Evolutionary conservation across 2,329 filamentous ascomycete species (phyloP).

Genomic region (Botrytis galanthina): DNA sequence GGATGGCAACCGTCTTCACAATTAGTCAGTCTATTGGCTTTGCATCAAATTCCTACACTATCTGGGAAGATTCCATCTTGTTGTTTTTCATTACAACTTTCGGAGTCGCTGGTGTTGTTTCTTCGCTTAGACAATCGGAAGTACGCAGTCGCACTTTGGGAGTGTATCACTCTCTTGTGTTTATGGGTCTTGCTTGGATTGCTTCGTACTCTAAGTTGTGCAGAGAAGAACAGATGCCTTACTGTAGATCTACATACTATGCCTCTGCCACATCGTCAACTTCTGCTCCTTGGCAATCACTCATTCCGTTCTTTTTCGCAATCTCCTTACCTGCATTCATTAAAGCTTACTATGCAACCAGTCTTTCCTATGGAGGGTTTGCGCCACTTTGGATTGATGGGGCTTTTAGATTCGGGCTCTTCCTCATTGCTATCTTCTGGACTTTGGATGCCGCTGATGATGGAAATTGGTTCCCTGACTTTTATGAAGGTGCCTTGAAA

Average conservation of each 20-base stretch:
- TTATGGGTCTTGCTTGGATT: slow-evolving; percentile 73
- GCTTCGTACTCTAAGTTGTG: slow-evolving; percentile 90
- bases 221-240: slow-evolving; percentile 97
- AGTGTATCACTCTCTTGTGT: slow-evolving; percentile 80
- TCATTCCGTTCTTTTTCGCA: slow-evolving; percentile 73
- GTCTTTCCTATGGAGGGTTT: slow-evolving; percentile 82
- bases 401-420: slow-evolving; percentile 71
- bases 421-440: slow-evolving; percentile 82
- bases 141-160: slow-evolving; percentile 70
- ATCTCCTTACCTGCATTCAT: slow-evolving; percentile 71
- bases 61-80: slow-evolving; percentile 96
- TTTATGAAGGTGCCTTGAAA: slow-evolving; percentile 64
- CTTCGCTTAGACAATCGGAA: slow-evolving; percentile 70
- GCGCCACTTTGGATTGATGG: slow-evolving; percentile 81
- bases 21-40: slow-evolving; percentile 90
- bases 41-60: slow-evolving; percentile 96
- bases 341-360: slow-evolving; percentile 76
- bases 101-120: slow-evolving; percentile 69
- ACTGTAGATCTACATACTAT: slow-evolving; percentile 93
- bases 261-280: slow-evolving; percentile 88
- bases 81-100: slow-evolving; percentile 90
- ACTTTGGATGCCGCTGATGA: slow-evolving; percentile 85
- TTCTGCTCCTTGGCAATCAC: slow-evolving; percentile 84
- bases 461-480: slow-evolving; percentile 68
- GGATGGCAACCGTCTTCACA: slow-evolving; percentile 76